Percentiles rank a stretch among this genome's conserved stretches.
Conservation (phyloP, 805 yeast species). For the Ogataea parapolymorpha region DNA sequence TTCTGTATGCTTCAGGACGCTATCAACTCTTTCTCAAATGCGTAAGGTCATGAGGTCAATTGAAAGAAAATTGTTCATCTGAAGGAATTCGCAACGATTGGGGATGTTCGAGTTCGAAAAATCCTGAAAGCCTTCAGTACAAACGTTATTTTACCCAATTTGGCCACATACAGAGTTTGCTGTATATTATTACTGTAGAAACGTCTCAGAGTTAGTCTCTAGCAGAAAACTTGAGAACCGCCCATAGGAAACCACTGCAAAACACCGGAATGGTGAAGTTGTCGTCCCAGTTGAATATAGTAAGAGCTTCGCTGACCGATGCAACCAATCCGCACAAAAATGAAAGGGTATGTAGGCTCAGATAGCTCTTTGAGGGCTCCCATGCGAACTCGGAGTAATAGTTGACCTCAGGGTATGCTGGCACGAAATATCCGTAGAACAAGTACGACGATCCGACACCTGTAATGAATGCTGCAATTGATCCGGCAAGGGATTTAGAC, state of each 20-base stretch:
- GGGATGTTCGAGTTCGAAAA: too few species aligned
- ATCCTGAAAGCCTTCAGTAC: too few species aligned
- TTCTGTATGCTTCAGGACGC: too few species aligned
- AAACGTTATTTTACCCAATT: too few species aligned
- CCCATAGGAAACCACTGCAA: conserved; percentile 59
- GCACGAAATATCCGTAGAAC: conserved; percentile 72
- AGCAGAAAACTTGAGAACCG: conserved; percentile 19
- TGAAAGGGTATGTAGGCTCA: conserved; percentile 53
- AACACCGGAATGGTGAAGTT: conserved; percentile 92
- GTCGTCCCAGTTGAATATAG: conserved; percentile 77
- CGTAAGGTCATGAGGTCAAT: too few species aligned
- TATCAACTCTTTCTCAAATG: too few species aligned
- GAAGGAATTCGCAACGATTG: too few species aligned
- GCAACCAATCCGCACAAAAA: conserved; percentile 75
- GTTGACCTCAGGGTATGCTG: conserved; percentile 54
- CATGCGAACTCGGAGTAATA: conserved; percentile 54
- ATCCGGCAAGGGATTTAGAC: conserved; percentile 86
- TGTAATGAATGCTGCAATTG: conserved; percentile 74
- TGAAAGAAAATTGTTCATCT: too few species aligned
- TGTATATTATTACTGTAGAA: background rate
- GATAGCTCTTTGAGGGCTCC: conserved; percentile 55
- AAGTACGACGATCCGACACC: conserved; percentile 67
- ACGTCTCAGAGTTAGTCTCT: background rate
- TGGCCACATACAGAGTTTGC: background rate
- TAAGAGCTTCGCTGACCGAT: conserved; percentile 81